Conservation (phyloP, 805 yeast species). For the Suhomyces xylopsoci region DNA sequence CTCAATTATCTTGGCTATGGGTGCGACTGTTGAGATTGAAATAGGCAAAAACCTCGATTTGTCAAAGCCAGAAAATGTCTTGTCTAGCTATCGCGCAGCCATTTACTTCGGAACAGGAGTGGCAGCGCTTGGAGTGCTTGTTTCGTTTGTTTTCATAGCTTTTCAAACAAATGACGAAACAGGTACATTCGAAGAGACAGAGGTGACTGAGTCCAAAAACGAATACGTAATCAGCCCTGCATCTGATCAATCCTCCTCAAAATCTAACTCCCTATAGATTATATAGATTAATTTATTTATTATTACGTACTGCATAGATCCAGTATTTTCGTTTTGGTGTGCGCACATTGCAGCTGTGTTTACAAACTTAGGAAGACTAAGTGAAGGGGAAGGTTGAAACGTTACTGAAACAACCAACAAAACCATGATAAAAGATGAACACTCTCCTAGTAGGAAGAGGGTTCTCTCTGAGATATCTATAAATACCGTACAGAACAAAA, state of each 20-base stretch:
- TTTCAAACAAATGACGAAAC: constrained; percentile 5
- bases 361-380: background rate
- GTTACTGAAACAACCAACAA: background rate
- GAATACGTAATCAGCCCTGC: background rate
- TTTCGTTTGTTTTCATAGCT: constrained; percentile 21
- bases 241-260: background rate
- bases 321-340: background rate
- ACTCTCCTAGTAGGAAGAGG: background rate
- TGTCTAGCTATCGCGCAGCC: constrained; percentile 55
- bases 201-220: background rate
- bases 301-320: background rate
- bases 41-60: constrained; percentile 10
- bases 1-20: constrained; percentile 67
- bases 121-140: constrained; percentile 45
- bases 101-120: constrained; percentile 61
- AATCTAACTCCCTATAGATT: background rate
- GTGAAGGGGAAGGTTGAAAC: background rate
- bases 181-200: constrained; percentile 7
- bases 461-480: constrained; percentile 1
- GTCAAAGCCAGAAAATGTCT: background rate
- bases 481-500: background rate
- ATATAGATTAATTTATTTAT: background rate
- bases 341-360: background rate
- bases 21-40: constrained; percentile 58
- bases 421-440: background rate